phyloP scores from a whole-genome alignment of 1,284 basidiomycete genomes.

The Naganishia sp. region DNA sequence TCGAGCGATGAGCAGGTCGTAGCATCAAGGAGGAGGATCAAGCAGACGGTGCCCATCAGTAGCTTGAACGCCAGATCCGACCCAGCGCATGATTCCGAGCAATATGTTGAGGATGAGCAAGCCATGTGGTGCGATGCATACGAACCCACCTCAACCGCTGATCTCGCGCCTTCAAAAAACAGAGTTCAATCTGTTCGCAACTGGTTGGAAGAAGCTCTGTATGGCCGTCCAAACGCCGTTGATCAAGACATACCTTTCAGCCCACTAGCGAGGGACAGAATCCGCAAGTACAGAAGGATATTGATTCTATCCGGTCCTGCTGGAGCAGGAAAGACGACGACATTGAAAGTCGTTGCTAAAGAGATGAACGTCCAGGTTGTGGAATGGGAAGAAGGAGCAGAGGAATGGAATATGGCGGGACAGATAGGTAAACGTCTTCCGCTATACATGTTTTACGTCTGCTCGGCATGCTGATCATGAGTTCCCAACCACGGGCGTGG shows the following conservation, averaged over 20 bases:
- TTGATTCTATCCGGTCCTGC: slow-evolving; percentile 84
- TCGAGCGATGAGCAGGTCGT: neutral
- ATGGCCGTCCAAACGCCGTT: slow-evolving; percentile 58
- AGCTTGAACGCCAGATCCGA: neutral
- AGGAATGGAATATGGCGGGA: slow-evolving; percentile 48
- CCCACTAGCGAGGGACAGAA: slow-evolving; percentile 58
- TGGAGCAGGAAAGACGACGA: slow-evolving; percentile 87
- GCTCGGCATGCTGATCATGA: neutral
- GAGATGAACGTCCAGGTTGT: slow-evolving; percentile 78
- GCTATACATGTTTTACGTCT: neutral
- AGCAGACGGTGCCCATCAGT: neutral
- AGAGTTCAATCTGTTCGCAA: slow-evolving; percentile 81
- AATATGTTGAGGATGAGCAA: neutral
- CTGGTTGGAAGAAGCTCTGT: slow-evolving; percentile 83
- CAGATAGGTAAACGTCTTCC: slow-evolving; percentile 39
- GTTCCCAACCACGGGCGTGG: neutral
- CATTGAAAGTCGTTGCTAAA: slow-evolving; percentile 69
- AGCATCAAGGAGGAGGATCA: neutral
- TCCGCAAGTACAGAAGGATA: slow-evolving; percentile 77
- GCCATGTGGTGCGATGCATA: slow-evolving; percentile 28
- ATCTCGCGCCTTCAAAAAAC: slow-evolving; percentile 82
- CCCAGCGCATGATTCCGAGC: no score
- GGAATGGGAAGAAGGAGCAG: slow-evolving; percentile 69
- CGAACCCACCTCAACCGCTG: slow-evolving; percentile 58
- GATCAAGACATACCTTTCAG: slow-evolving; percentile 29